Conservation (phyloP, 2,329 filamentous ascomycete genomes). For the Knoxdaviesia capensis region DNA sequence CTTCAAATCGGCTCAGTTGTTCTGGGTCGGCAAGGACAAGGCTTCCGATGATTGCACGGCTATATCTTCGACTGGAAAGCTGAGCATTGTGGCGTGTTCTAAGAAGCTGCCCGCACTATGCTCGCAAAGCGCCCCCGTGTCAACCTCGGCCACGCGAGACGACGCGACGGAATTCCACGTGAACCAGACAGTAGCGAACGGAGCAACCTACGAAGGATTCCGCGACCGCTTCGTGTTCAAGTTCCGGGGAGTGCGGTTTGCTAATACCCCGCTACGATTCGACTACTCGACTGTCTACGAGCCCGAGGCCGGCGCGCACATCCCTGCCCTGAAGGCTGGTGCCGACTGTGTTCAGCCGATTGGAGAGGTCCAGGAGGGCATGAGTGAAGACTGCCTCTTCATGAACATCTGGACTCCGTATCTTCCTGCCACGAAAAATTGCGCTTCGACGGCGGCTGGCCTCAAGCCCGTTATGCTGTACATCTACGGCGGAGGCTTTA, state of each 20-base stretch:
- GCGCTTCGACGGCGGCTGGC: too few species aligned
- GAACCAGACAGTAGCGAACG: conserved; percentile 6
- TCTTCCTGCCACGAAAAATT: conserved; percentile 11
- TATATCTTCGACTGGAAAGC: neutral
- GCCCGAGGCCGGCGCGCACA: conserved; percentile 4
- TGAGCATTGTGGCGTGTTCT: neutral
- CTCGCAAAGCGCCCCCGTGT: conserved; percentile 12
- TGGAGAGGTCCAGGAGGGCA: conserved; percentile 9
- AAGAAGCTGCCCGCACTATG: conserved; percentile 10
- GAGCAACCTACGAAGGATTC: conserved; percentile 11
- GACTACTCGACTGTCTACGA: conserved; percentile 9
- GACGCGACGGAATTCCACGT: conserved; percentile 9
- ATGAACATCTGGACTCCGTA: conserved; percentile 24
- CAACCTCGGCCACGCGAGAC: conserved; percentile 7
- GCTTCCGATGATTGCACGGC: neutral
- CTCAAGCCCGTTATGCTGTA: conserved; percentile 26
- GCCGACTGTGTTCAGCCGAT: conserved; percentile 13
- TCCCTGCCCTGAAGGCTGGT: conserved; percentile 10
- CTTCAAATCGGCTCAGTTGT: neutral
- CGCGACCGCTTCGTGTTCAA: conserved; percentile 13
- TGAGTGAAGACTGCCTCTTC: conserved; percentile 19
- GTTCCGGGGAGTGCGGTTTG: conserved; percentile 14
- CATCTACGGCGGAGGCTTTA: conserved; percentile 22
- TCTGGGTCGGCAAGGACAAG: conserved; percentile 1
- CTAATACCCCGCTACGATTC: conserved; percentile 10